Evolutionary conservation across 768 basidiomycete species (phyloP).

Genomic region (Cystofilobasidium capitatum): DNA sequence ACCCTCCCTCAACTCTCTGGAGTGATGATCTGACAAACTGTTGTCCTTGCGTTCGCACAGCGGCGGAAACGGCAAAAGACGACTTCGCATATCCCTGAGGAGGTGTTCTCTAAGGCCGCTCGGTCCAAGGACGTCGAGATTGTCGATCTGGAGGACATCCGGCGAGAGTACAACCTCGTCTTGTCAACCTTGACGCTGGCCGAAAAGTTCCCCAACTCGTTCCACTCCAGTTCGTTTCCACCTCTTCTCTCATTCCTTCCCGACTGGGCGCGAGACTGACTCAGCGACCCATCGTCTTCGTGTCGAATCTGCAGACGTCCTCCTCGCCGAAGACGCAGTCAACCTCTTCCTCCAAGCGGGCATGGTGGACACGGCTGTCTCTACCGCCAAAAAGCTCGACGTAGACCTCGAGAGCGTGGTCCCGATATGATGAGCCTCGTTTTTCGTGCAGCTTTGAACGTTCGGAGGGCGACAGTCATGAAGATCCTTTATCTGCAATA

Average conservation of each 20-base stretch:
- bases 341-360: conserved; percentile 67
- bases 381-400: conserved; percentile 60
- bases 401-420: conserved; percentile 68
- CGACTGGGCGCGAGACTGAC: too few species aligned
- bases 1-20: neutral
- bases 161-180: conserved; percentile 52
- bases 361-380: conserved; percentile 68
- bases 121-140: conserved; percentile 65
- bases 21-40: neutral
- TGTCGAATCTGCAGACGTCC: conserved; percentile 30
- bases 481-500: too few species aligned
- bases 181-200: conserved; percentile 68
- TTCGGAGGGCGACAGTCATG: too few species aligned
- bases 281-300: conserved; percentile 1
- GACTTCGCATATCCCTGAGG: conserved; percentile 66
- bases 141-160: conserved; percentile 58
- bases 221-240: conserved; percentile 49
- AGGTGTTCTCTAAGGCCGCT: conserved; percentile 46
- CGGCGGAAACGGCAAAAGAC: conserved; percentile 62
- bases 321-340: conserved; percentile 51
- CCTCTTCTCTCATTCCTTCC: neutral
- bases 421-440: neutral
- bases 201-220: conserved; percentile 51
- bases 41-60: conserved; percentile 38
- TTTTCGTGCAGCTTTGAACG: too few species aligned